Evolutionary conservation across 495 filamentous ascomycete genomes (phyloP).

Genomic region (Aspergillus kassunensis): DNA sequence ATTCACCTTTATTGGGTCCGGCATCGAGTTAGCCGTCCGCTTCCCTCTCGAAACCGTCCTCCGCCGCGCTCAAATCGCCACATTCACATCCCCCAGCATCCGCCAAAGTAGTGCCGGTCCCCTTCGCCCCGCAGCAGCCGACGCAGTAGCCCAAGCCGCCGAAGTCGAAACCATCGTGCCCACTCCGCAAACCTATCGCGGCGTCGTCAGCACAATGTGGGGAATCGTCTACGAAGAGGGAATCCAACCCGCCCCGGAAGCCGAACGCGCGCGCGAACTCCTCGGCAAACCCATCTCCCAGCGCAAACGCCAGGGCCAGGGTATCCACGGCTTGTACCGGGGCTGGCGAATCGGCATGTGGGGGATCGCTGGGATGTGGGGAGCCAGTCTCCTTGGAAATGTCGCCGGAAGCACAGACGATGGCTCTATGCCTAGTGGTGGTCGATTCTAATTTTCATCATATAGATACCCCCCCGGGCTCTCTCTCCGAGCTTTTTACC

Average conservation of each 20-base stretch:
- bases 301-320: conserved; percentile 66
- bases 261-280: conserved; percentile 33
- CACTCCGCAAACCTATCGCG: conserved; percentile 59
- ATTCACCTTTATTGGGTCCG: conserved; percentile 69
- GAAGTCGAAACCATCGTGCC: conserved; percentile 70
- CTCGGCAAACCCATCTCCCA: conserved; percentile 34
- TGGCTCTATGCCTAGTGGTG: conserved; percentile 29
- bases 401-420: conserved; percentile 36
- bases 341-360: conserved; percentile 96
- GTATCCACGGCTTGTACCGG: conserved; percentile 78
- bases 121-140: conserved; percentile 30
- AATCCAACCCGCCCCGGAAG: conserved; percentile 32
- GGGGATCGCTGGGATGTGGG: conserved; percentile 89
- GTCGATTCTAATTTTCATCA: conserved; percentile 38
- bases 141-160: conserved; percentile 26
- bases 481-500: not conserved
- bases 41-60: conserved; percentile 90
- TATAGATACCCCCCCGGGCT: conserved; percentile 3
- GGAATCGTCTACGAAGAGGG: conserved; percentile 82
- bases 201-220: conserved; percentile 84
- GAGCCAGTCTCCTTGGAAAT: conserved; percentile 57
- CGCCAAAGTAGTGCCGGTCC: conserved; percentile 54
- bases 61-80: conserved; percentile 76
- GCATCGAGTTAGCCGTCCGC: conserved; percentile 75
- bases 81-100: conserved; percentile 47